A percentile compares a stretch with the other conserved stretches of the same genome.
Conservation (phyloP, 352 stramenopile species). For the Phytophthora pisi region DNA sequence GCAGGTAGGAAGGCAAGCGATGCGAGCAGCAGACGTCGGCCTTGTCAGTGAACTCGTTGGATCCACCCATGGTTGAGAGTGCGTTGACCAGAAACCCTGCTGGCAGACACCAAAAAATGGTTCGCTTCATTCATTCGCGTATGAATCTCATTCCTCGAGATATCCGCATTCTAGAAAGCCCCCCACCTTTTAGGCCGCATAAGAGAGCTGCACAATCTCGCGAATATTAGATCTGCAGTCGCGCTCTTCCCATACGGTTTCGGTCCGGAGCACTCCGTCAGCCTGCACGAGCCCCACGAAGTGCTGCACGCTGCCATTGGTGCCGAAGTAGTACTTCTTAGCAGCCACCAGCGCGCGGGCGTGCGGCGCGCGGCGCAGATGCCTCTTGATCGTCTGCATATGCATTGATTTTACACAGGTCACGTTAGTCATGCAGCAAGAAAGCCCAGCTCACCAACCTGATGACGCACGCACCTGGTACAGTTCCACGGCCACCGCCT, state of each 20-base stretch:
- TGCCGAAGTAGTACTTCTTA: constrained; percentile 91
- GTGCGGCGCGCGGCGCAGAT: constrained; percentile 49
- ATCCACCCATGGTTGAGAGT: constrained; percentile 8
- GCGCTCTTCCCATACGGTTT: constrained; percentile 73
- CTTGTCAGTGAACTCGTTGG: constrained; percentile 15
- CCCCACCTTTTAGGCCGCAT: constrained; percentile 13
- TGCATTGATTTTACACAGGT: background rate
- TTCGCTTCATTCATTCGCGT: constrained; percentile 11
- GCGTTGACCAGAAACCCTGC: constrained; percentile 25
- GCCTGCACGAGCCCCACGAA: constrained; percentile 65
- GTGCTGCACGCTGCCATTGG: constrained; percentile 86
- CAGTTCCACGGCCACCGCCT: constrained; percentile 68
- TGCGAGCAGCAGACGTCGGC: constrained; percentile 6
- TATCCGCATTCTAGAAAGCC: constrained; percentile 1
- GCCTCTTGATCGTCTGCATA: constrained; percentile 73
- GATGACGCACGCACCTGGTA: constrained; percentile 64
- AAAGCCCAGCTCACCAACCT: background rate
- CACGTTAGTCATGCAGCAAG: background rate
- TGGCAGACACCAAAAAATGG: background rate
- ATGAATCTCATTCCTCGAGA: constrained; percentile 1
- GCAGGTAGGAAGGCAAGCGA: constrained; percentile 9
- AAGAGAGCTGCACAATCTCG: constrained; percentile 74
- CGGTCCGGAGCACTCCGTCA: constrained; percentile 54
- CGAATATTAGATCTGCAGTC: constrained; percentile 83
- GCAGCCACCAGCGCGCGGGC: constrained; percentile 73